These are phyloP conservation scores for Tirmania nivea DNA, from an alignment of 495 filamentous ascomycete genomes.

Conservation along the genomic window DNA sequence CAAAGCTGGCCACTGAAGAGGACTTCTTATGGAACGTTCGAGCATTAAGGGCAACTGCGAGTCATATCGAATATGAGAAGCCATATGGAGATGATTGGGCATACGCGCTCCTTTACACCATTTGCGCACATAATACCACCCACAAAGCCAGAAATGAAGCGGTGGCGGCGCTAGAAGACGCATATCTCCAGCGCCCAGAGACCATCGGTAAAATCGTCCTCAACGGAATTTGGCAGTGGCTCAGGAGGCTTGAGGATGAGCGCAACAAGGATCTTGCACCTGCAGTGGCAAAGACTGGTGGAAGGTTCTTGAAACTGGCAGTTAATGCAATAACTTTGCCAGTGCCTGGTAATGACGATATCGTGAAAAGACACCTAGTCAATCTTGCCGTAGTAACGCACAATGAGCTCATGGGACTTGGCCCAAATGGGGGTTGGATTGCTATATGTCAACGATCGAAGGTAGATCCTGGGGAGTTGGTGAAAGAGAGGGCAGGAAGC, in stretches of 20 bases:
- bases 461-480: constrained; percentile 63
- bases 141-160: constrained; percentile 37
- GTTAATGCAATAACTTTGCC: constrained; percentile 45
- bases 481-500: constrained; percentile 25
- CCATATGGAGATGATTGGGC: constrained; percentile 41
- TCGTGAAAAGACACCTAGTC: constrained; percentile 42
- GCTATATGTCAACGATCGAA: constrained; percentile 54
- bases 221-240: constrained; percentile 66
- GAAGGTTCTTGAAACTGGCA: constrained; percentile 35
- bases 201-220: constrained; percentile 38
- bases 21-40: constrained; percentile 58
- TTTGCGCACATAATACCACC: constrained; percentile 37
- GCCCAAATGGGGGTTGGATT: constrained; percentile 56
- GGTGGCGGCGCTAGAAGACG: constrained; percentile 30
- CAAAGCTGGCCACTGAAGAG: constrained; percentile 46
- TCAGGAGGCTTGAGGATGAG: constrained; percentile 32
- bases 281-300: constrained; percentile 41
- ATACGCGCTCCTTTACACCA: constrained; percentile 58
- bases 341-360: constrained; percentile 22
- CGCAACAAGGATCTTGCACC: constrained; percentile 62
- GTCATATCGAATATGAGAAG: constrained; percentile 19
- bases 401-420: constrained; percentile 41
- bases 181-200: constrained; percentile 34
- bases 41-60: constrained; percentile 40
- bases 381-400: constrained; percentile 57